Evolutionary conservation across 2,329 filamentous ascomycete species (phyloP).

Genomic region (Exophiala viscosa): DNA sequence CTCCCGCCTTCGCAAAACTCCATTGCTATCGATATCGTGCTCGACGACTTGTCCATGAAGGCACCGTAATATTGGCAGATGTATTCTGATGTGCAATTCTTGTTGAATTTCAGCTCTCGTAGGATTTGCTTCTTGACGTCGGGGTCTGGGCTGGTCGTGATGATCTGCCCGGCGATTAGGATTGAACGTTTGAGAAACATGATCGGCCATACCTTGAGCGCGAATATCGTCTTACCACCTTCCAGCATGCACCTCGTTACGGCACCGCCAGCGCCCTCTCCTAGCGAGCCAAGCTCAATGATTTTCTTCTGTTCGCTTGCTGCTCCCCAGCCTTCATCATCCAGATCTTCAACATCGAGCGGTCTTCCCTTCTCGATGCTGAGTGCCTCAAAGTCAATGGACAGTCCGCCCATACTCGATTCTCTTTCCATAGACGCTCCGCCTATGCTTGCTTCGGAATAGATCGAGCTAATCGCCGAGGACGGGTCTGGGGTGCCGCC

Average conservation of each 20-base stretch:
- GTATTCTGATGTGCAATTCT: conserved; percentile 90
- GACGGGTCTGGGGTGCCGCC: conserved; percentile 73
- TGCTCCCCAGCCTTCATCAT: conserved; percentile 92
- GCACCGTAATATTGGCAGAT: conserved; percentile 98
- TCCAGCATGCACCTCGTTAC: conserved; percentile 88
- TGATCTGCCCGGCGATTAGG: conserved; percentile 60
- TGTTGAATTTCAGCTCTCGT: conserved; percentile 95
- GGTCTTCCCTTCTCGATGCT: conserved; percentile 76
- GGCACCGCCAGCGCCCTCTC: conserved; percentile 91
- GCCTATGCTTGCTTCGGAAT: conserved; percentile 75
- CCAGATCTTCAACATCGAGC: conserved; percentile 87
- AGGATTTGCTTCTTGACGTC: conserved; percentile 98
- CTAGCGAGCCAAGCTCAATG: conserved; percentile 79
- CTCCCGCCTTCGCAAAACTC: conserved; percentile 97
- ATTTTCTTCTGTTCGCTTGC: conserved; percentile 87
- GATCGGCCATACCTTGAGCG: conserved; percentile 69
- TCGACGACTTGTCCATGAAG: conserved; percentile 91
- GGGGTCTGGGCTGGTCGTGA: conserved; percentile 95
- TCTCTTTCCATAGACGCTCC: conserved; percentile 77
- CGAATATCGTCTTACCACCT: conserved; percentile 90
- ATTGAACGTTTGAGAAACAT: not conserved
- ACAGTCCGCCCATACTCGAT: conserved; percentile 70
- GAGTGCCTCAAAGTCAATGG: conserved; percentile 74
- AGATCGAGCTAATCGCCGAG: conserved; percentile 80
- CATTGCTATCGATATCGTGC: conserved; percentile 98